Percentiles rank a stretch among this genome's conserved stretches.
These are phyloP conservation scores for Penicillium italicum DNA, from an alignment of 2,329 filamentous ascomycete species.

Conservation along the genomic window DNA sequence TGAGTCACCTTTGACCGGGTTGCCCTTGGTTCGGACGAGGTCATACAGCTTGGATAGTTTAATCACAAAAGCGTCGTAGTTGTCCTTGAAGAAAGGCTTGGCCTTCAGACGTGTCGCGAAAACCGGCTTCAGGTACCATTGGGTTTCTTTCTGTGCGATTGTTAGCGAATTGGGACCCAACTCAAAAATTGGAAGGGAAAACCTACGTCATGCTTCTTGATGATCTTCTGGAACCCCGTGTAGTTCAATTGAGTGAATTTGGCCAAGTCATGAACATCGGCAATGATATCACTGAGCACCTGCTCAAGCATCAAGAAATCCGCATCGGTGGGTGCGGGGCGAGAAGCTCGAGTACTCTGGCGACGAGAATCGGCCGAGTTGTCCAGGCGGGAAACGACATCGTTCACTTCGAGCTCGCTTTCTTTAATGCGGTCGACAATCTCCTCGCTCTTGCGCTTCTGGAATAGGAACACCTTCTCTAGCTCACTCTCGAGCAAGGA, in stretches of 20 bases:
- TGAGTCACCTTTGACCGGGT: constrained; percentile 87
- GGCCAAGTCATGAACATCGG: constrained; percentile 94
- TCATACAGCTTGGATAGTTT: constrained; percentile 95
- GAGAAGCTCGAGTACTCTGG: constrained; percentile 26
- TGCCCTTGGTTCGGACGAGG: constrained; percentile 85
- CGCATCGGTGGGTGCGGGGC: constrained; percentile 66
- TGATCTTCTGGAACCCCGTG: constrained; percentile 98
- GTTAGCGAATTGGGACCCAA: constrained; percentile 4
- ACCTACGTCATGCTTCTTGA: constrained; percentile 96
- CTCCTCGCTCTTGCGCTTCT: constrained; percentile 95
- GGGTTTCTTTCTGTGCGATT: constrained; percentile 73
- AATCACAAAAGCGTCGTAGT: constrained; percentile 93
- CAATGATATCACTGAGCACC: constrained; percentile 94
- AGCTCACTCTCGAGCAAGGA: constrained; percentile 82
- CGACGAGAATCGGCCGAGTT: constrained; percentile 45
- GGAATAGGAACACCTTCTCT: constrained; percentile 96
- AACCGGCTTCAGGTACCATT: constrained; percentile 90
- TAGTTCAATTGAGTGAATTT: constrained; percentile 99
- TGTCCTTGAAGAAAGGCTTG: constrained; percentile 98
- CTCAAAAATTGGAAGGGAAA: background rate
- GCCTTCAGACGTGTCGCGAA: constrained; percentile 92
- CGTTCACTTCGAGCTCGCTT: constrained; percentile 83
- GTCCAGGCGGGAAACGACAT: constrained; percentile 74
- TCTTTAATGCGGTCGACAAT: constrained; percentile 85
- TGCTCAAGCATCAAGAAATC: constrained; percentile 93